Base-by-base conservation (phyloP, 768 basidiomycete genomes). In the Cystoderma amianthinum region DNA sequence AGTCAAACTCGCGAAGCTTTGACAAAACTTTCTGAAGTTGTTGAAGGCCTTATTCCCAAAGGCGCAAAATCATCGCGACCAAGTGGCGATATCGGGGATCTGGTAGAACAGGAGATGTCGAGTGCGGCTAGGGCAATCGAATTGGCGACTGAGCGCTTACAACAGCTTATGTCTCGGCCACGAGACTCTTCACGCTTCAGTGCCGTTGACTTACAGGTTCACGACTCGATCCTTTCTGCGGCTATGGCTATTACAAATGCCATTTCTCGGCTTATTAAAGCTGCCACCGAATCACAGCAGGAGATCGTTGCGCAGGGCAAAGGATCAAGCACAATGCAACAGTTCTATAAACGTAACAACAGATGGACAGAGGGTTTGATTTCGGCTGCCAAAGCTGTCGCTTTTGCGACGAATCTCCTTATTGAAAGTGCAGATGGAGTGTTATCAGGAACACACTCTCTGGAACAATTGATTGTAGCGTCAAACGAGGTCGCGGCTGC, bases 331-430 rank as follows among this genome's bases (percentile, higher is more conserved):
- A 78, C 93, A 17, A 80, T 72, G 15, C 91, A 95, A 60, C 95
- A 97, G 54, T 99, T 99, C 75, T 99, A 98, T 77, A 99, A 99
- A 70, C 84, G 90, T 45, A 97, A 99, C 79, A 98, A 98, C 63
- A 78, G 96, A 45, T 99, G 96, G 96, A 99, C 96, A 33, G 96
- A 99, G 61, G 96, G 96, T 49, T 82, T 99, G 50, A 93, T 98
- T 53, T 95, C 92, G 24, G 96, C 96, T 24, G 96, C 96, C 15
- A 97, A 96, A 62, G 78, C 96, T 6, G 96, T 99, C 41, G 96
- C 96, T 2, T 96, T 94, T 52, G 93, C 96, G 7, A 98, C 96
- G 23, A 88, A 80, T 49, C 65, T 97, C 44, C 79, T 99, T 46
- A 99, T 99, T 60, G 95, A 99, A 62, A 88, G 85, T 48, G 96